Evolutionary conservation across 352 stramenopile genomes (phyloP), one percentile per base, ranked within the genome.

Genomic region (Paralagenidium karlingii): DNA sequence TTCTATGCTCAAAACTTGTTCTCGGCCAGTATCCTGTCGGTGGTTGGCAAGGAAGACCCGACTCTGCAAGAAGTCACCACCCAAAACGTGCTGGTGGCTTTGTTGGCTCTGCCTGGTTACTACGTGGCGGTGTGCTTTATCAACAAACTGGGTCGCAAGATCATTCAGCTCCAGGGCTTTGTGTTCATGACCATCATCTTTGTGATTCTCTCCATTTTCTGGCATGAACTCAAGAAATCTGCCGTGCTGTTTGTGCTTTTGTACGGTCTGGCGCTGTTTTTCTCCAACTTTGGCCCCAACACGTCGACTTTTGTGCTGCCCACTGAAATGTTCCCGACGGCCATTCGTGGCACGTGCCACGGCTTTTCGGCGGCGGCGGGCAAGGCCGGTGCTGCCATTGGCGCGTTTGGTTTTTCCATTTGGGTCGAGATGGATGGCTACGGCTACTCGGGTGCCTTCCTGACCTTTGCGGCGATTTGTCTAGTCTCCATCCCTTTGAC

Each of bases 231-330:
- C 19, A 51, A 78, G 39, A 37, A 63, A 32, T 41, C 73, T 22
- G 44, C 58, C 4, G 51, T 75, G 27, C 44, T 71, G 2, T 91
- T 91, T 43, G 67, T 89, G 34, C 54, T 85, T 21, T 40, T 92
- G 2, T 90, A 79, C 51, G 69, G 73, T 0, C 48, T 83, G 12
- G 57, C 73, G 1, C 68, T 92, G 24, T 89, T 87, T 46, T 85
- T 84, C 47, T 73, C 71, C 34, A 88, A 92, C 51, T 93, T 94
- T 44, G 81, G 81, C 0, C 79, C 81, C 21, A 91, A 91, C 38
- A 70, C 55, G 38, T 84, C 80, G 21, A 94, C 79, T 5, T 94
- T 94, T 55, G 70, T 95, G 13, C 70, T 96, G 58, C 82, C 83
- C 0, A 82, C 83, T 0, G 86, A 95, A 55, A 84, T 94, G 18